Percentiles rank a stretch among this genome's conserved stretches.
Evolutionary conservation across 805 yeast genomes (phyloP).

Genomic region (Lachancea sp.): DNA sequence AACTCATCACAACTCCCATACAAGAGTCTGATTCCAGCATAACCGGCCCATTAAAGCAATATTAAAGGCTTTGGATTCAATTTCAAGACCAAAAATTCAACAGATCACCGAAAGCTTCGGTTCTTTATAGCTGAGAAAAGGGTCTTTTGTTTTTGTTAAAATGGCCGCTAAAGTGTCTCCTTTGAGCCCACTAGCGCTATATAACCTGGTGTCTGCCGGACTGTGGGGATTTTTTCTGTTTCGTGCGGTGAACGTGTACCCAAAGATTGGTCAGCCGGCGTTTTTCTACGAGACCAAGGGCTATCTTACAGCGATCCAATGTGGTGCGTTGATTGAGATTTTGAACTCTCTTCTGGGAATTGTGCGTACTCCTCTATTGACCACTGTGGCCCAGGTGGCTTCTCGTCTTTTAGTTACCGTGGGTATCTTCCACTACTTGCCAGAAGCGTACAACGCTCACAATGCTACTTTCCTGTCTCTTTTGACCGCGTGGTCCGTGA

Average conservation of each 20-base stretch:
- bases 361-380: conserved; percentile 77
- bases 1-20: too few species aligned
- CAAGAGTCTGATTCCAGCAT: too few species aligned
- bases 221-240: conserved; percentile 49
- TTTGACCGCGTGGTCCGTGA: conserved; percentile 81
- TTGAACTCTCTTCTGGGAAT: conserved; percentile 70
- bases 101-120: too few species aligned
- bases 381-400: conserved; percentile 81
- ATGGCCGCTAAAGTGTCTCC: conserved; percentile 24
- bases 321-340: conserved; percentile 74
- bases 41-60: too few species aligned
- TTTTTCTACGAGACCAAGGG: conserved; percentile 54
- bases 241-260: conserved; percentile 36
- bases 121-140: too few species aligned
- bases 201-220: conserved; percentile 48
- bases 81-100: background rate
- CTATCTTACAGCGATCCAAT: conserved; percentile 62
- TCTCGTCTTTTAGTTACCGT: conserved; percentile 77
- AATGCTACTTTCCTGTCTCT: conserved; percentile 58
- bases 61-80: too few species aligned
- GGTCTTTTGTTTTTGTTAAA: too few species aligned
- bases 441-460: conserved; percentile 50
- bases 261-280: conserved; percentile 54
- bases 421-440: conserved; percentile 75
- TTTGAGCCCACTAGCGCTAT: conserved; percentile 35